A percentile compares a stretch with the other conserved stretches of the same genome.
phyloP scores from a whole-genome alignment of 202 grass and related monocot genomes.

The Zizania palustris region DNA sequence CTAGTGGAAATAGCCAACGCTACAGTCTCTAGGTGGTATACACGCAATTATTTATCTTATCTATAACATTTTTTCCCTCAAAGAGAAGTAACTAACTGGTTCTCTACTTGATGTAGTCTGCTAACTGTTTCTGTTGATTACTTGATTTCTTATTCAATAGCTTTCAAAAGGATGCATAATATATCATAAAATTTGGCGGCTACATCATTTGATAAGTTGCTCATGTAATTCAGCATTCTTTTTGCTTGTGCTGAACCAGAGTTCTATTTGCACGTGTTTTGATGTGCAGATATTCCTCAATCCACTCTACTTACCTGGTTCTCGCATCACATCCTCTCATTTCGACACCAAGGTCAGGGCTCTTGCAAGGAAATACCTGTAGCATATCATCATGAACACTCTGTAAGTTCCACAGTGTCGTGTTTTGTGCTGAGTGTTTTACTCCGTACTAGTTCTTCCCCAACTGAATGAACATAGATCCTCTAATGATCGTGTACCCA shows the following conservation, averaged over 20 bases:
- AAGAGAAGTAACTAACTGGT: neutral
- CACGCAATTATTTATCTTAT: neutral
- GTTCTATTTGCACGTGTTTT: neutral
- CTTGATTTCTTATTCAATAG: neutral
- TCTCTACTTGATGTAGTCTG: neutral
- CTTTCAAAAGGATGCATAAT: neutral
- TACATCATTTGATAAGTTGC: slow-evolving; percentile 4
- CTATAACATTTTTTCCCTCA: neutral
- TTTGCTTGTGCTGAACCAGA: slow-evolving; percentile 1
- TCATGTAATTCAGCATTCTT: neutral
- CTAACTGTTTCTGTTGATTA: slow-evolving; percentile 27
- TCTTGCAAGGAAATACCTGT: slow-evolving; percentile 84
- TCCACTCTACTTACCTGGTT: slow-evolving; percentile 74
- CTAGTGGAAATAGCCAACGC: no score
- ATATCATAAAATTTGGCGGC: neutral
- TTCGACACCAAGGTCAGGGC: slow-evolving; percentile 78
- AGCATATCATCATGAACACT: slow-evolving; percentile 19
- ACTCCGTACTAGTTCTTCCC: neutral
- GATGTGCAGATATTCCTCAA: slow-evolving; percentile 54
- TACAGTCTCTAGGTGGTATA: no score
- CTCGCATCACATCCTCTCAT: slow-evolving; percentile 73
- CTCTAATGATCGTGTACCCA: neutral
- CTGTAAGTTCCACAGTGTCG: neutral
- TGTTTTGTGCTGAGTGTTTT: neutral
- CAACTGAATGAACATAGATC: neutral